Evolutionary conservation across 1,284 basidiomycete species (phyloP).

Genomic region (Prillingera fragicola): DNA sequence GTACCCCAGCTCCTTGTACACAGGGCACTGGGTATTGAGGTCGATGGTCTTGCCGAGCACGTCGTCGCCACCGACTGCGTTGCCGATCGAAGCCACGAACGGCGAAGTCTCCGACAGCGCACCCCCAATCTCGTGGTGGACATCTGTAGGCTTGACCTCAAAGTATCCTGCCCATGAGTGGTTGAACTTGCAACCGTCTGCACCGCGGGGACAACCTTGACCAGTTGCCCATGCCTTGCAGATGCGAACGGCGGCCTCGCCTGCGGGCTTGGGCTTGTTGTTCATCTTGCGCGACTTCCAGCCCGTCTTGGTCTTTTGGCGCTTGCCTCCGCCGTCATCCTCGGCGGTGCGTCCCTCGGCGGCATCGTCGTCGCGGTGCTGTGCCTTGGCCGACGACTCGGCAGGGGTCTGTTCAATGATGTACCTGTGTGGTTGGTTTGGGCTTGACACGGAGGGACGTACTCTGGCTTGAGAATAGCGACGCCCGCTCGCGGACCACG

Average conservation of each 20-base stretch:
- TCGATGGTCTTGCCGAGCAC: conserved; percentile 29
- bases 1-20: conserved; percentile 66
- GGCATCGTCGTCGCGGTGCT: conserved; percentile 56
- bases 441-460: conserved; percentile 29
- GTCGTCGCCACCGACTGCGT: conserved; percentile 24
- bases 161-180: conserved; percentile 78
- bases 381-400: conserved; percentile 50
- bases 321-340: conserved; percentile 28
- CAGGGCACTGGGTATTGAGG: conserved; percentile 57
- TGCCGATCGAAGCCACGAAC: conserved; percentile 41
- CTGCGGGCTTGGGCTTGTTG: conserved; percentile 61
- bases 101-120: conserved; percentile 52
- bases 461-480: conserved; percentile 72
- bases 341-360: conserved; percentile 52
- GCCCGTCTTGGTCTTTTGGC: conserved; percentile 50
- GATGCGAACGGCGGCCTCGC: conserved; percentile 34
- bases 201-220: conserved; percentile 21
- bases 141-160: conserved; percentile 65
- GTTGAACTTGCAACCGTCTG: conserved; percentile 60
- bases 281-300: conserved; percentile 66
- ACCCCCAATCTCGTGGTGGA: conserved; percentile 55
- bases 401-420: conserved; percentile 51
- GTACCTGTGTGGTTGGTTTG: conserved; percentile 51
- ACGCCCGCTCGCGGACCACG: conserved; percentile 51
- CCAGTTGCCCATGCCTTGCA: conserved; percentile 40